These are phyloP conservation scores for Trichoderma asperellum DNA, from an alignment of 2,329 filamentous ascomycete species.

Conservation along the genomic window DNA sequence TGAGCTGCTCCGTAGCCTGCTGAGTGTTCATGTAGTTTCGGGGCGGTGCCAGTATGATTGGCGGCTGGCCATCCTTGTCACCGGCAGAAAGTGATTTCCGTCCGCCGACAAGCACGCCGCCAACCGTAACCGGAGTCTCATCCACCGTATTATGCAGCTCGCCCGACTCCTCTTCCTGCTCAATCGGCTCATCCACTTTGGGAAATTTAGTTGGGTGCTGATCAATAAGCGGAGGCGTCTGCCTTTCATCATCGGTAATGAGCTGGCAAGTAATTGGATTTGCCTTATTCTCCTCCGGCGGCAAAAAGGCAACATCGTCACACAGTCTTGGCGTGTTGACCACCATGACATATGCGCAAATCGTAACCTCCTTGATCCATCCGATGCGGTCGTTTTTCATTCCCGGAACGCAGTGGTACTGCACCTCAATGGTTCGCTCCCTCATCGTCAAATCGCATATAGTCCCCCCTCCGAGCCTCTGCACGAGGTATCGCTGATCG, in stretches of 20 bases:
- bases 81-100: conserved; percentile 52
- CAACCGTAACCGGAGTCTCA: conserved; percentile 46
- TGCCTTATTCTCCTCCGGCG: conserved; percentile 75
- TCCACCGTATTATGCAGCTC: not conserved
- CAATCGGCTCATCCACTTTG: conserved; percentile 32
- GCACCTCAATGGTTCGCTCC: conserved; percentile 81
- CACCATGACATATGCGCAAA: conserved; percentile 91
- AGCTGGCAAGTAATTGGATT: conserved; percentile 77
- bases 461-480: conserved; percentile 78
- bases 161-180: conserved; percentile 29
- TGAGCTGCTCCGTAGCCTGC: conserved; percentile 28
- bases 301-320: conserved; percentile 82
- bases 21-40: conserved; percentile 39
- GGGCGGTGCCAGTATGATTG: conserved; percentile 51
- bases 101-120: conserved; percentile 58
- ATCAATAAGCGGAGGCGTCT: conserved; percentile 41
- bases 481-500: conserved; percentile 83
- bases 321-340: conserved; percentile 88
- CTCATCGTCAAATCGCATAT: conserved; percentile 83
- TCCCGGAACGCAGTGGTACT: conserved; percentile 77
- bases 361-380: conserved; percentile 91
- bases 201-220: conserved; percentile 42
- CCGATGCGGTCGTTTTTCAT: conserved; percentile 75
- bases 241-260: conserved; percentile 55
- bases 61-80: conserved; percentile 53